A percentile compares a stretch with the other conserved stretches of the same genome.
phyloP scores from a whole-genome alignment of 805 yeast species.

The Candida chauliodis region DNA sequence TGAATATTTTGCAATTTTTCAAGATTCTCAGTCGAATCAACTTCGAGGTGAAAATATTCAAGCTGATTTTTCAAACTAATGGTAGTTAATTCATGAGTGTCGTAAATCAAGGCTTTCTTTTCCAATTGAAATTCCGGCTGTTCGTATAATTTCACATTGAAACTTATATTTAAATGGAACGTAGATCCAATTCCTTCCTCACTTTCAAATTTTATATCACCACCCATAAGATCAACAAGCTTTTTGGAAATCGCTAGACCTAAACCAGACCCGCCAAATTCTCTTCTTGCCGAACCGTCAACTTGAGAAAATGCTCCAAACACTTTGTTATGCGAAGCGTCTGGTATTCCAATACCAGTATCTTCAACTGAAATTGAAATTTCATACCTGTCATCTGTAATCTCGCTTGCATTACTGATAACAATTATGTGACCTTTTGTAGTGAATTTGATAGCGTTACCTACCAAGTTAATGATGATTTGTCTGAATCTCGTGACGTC shows the following conservation, averaged over 20 bases:
- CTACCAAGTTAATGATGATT: constrained; percentile 48
- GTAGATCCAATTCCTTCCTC: constrained; percentile 46
- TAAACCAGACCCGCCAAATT: constrained; percentile 51
- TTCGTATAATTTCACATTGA: constrained; percentile 22
- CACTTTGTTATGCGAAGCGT: constrained; percentile 39
- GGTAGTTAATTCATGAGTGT: constrained; percentile 26
- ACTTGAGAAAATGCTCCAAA: constrained; percentile 54
- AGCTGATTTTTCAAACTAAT: constrained; percentile 30
- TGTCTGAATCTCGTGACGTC: constrained; percentile 51
- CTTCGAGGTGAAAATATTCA: constrained; percentile 31
- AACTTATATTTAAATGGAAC: constrained; percentile 36
- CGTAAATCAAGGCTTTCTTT: constrained; percentile 29
- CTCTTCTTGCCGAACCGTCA: constrained; percentile 51
- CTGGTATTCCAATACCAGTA: constrained; percentile 54
- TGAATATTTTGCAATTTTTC: constrained; percentile 12
- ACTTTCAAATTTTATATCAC: constrained; percentile 43
- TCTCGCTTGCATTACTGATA: constrained; percentile 26
- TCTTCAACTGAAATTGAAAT: constrained; percentile 41
- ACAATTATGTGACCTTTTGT: constrained; percentile 40
- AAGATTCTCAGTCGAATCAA: constrained; percentile 17
- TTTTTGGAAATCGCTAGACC: constrained; percentile 49
- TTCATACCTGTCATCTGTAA: constrained; percentile 31
- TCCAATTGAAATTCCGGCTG: constrained; percentile 17
- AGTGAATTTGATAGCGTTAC: constrained; percentile 54
- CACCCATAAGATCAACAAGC: constrained; percentile 48